phyloP scores from a whole-genome alignment of 2,329 filamentous ascomycete genomes.

The Seiridium cupressi region DNA sequence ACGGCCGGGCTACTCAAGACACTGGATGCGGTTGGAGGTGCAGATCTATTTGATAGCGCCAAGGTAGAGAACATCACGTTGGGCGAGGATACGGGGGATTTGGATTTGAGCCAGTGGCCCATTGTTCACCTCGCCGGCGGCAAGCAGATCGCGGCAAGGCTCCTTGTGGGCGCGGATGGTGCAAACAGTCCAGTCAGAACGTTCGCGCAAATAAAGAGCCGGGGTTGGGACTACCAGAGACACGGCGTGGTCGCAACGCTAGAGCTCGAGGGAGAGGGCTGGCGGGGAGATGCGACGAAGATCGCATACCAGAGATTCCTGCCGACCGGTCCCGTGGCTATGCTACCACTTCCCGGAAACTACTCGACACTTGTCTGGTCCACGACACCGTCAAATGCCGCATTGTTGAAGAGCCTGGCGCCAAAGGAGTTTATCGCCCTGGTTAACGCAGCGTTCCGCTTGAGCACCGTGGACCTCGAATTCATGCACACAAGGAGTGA shows the following conservation, averaged over 20 bases:
- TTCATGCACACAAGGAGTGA: slow-evolving; percentile 70
- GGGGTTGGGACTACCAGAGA: slow-evolving; percentile 90
- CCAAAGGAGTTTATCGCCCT: slow-evolving; percentile 75
- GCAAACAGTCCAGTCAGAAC: slow-evolving; percentile 89
- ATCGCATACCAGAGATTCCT: slow-evolving; percentile 95
- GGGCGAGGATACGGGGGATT: slow-evolving; percentile 64
- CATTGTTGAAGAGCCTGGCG: slow-evolving; percentile 73
- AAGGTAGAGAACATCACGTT: slow-evolving; percentile 78
- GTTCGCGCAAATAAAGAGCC: slow-evolving; percentile 81
- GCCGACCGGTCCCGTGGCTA: slow-evolving; percentile 85
- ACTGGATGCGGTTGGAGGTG: slow-evolving; percentile 65
- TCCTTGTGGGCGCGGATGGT: slow-evolving; percentile 91
- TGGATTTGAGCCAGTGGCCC: slow-evolving; percentile 86
- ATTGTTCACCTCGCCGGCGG: slow-evolving; percentile 71
- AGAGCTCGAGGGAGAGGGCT: slow-evolving; percentile 62
- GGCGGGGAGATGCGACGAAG: slow-evolving; percentile 55
- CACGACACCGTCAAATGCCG: slow-evolving; percentile 77
- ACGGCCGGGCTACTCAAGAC: slow-evolving; percentile 73
- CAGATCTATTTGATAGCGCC: slow-evolving; percentile 72
- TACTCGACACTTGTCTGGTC: slow-evolving; percentile 91
- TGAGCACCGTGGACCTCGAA: slow-evolving; percentile 73
- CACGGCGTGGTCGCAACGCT: slow-evolving; percentile 92
- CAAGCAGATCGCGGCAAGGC: slow-evolving; percentile 69
- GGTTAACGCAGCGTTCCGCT: slow-evolving; percentile 90
- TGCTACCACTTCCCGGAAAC: slow-evolving; percentile 84